A percentile compares a stretch with the other conserved stretches of the same genome.
phyloP scores from a whole-genome alignment of 1,284 basidiomycete genomes.

The Rhodotorula glutinis region DNA sequence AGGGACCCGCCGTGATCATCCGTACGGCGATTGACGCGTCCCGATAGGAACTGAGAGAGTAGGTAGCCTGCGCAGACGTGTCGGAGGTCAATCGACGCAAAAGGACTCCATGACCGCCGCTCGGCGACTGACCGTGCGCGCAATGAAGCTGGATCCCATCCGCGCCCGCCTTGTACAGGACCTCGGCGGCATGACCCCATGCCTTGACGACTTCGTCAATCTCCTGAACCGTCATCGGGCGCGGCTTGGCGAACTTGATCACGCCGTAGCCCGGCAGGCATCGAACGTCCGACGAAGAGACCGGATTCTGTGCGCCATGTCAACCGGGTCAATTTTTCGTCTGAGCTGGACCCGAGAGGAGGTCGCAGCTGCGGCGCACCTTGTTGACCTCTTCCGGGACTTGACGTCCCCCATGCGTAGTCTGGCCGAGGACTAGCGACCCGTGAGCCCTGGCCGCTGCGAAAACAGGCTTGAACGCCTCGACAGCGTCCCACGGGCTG shows the following conservation, averaged over 20 bases:
- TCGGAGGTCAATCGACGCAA: too few species aligned
- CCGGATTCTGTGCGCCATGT: too few species aligned
- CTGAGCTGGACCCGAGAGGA: too few species aligned
- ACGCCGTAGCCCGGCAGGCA: constrained; percentile 42
- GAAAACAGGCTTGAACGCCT: constrained; percentile 47
- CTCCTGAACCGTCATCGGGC: constrained; percentile 44
- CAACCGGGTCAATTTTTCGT: too few species aligned
- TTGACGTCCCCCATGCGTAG: constrained; percentile 52
- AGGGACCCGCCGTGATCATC: constrained; percentile 51
- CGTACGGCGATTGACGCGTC: constrained; percentile 49
- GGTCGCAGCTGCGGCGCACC: too few species aligned
- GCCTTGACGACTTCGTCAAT: constrained; percentile 49
- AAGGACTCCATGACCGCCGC: too few species aligned
- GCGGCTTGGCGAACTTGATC: constrained; percentile 47
- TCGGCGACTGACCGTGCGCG: constrained; percentile 43
- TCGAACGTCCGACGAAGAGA: constrained; percentile 47
- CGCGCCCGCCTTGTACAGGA: constrained; percentile 44
- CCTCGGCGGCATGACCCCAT: constrained; percentile 49
- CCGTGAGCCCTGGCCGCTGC: constrained; percentile 50
- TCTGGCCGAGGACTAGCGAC: constrained; percentile 51
- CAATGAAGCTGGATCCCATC: constrained; percentile 46
- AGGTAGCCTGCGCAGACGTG: constrained; percentile 22
- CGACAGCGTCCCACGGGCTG: constrained; percentile 44
- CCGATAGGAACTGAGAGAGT: constrained; percentile 44
- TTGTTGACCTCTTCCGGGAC: constrained; percentile 43